Percentiles rank a stretch among this genome's conserved stretches.
Conservation (phyloP, 139 green algal genomes). For the Closterium sp. region DNA sequence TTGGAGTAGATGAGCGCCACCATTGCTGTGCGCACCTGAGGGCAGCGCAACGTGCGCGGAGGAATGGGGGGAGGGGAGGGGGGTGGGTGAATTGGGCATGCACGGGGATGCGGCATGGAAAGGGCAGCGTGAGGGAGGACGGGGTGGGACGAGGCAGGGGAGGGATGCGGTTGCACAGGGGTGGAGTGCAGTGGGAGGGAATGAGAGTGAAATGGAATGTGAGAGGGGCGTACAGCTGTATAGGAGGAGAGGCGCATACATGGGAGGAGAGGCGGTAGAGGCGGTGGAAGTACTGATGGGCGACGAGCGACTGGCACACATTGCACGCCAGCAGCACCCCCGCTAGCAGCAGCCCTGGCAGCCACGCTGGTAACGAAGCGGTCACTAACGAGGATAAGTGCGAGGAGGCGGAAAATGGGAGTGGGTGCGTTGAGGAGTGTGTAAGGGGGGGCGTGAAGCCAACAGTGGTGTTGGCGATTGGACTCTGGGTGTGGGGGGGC, state of each 20-base stretch:
- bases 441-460: neutral
- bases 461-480: neutral
- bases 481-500: neutral
- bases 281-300: conserved; percentile 52
- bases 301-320: conserved; percentile 30
- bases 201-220: neutral
- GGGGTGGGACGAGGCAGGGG: neutral
- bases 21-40: conserved; percentile 20
- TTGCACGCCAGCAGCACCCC: conserved; percentile 42
- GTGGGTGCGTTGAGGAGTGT: no score
- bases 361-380: neutral
- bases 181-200: neutral
- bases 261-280: conserved; percentile 34
- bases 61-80: neutral
- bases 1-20: conserved; percentile 43
- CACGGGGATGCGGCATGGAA: no score
- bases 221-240: neutral
- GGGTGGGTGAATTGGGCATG: neutral
- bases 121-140: neutral
- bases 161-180: neutral
- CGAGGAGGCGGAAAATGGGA: neutral
- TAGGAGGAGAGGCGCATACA: neutral
- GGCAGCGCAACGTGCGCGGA: neutral
- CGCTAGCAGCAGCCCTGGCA: conserved; percentile 2
- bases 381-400: neutral